These are phyloP conservation scores for Pestalotiopsis sp. DNA, from an alignment of 2,329 filamentous ascomycete genomes.

Conservation along the genomic window DNA sequence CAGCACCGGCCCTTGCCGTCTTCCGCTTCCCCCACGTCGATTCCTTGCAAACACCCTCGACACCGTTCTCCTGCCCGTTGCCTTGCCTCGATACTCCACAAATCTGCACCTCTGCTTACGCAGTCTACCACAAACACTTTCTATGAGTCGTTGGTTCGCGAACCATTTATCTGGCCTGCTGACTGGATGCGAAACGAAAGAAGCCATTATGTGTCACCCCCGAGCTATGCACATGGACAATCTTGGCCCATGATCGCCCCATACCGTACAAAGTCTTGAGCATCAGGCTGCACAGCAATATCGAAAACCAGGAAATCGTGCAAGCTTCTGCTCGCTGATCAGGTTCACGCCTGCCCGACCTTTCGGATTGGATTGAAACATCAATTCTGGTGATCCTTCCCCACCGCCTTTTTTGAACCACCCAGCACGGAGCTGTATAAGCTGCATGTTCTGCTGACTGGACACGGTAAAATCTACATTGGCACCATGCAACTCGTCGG, in stretches of 20 bases:
- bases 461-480: not conserved
- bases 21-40: not conserved
- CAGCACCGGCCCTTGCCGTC: not conserved
- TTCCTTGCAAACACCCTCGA: not conserved
- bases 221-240: not conserved
- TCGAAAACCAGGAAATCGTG: not conserved
- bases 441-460: not conserved
- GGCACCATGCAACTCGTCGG: not conserved
- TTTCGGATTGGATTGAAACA: not conserved
- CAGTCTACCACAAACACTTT: not conserved
- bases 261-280: not conserved
- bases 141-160: constrained; percentile 18
- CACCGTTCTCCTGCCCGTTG: not conserved
- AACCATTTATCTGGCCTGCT: constrained; percentile 10
- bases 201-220: not conserved
- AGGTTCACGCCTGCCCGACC: not conserved
- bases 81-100: not conserved
- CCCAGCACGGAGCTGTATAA: not conserved
- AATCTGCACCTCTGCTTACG: not conserved
- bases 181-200: not conserved
- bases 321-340: not conserved
- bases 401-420: not conserved
- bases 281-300: not conserved
- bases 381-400: not conserved
- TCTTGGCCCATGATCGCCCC: not conserved